Percentiles rank a stretch among this genome's conserved stretches.
Evolutionary conservation across 805 yeast species (phyloP).

Genomic region (Saccharomycopsis malanga): DNA sequence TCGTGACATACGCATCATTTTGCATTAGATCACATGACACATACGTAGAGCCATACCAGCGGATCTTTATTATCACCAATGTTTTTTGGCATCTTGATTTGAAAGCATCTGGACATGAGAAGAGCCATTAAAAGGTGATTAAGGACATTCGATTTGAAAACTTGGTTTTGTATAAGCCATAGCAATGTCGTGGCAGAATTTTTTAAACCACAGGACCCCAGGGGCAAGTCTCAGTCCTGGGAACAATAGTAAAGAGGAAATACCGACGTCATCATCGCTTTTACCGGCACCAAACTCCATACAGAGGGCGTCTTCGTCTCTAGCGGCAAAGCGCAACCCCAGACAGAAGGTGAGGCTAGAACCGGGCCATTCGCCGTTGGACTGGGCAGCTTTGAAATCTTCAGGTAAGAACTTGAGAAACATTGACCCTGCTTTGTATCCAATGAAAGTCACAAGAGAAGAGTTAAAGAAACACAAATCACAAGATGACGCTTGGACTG

Average conservation of each 20-base stretch:
- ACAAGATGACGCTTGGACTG: slow-evolving; percentile 78
- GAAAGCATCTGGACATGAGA: too few species aligned
- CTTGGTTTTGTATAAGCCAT: too few species aligned
- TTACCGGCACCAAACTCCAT: slow-evolving; percentile 16
- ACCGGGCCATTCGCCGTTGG: slow-evolving; percentile 82
- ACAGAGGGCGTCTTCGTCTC: slow-evolving; percentile 9
- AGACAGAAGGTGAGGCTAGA: slow-evolving; percentile 50
- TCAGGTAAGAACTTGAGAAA: slow-evolving; percentile 42
- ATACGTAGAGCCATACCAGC: too few species aligned
- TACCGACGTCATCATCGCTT: slow-evolving; percentile 2
- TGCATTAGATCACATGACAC: too few species aligned
- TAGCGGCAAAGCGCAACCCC: neutral
- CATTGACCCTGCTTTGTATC: slow-evolving; percentile 45
- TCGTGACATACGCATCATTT: too few species aligned
- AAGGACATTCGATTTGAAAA: too few species aligned
- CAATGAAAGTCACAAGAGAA: slow-evolving; percentile 47
- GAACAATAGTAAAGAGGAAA: too few species aligned
- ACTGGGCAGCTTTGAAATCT: slow-evolving; percentile 65
- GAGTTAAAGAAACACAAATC: slow-evolving; percentile 55
- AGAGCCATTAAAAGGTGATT: too few species aligned
- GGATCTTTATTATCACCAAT: too few species aligned
- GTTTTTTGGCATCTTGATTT: too few species aligned
- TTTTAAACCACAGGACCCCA: slow-evolving; percentile 3
- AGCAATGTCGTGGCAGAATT: slow-evolving; percentile 10
- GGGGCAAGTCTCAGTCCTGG: too few species aligned